Evolutionary conservation across 1,284 basidiomycete species (phyloP), one percentile per base, ranked within the genome.

Genomic region (Pseudozyma tsukubaensis): DNA sequence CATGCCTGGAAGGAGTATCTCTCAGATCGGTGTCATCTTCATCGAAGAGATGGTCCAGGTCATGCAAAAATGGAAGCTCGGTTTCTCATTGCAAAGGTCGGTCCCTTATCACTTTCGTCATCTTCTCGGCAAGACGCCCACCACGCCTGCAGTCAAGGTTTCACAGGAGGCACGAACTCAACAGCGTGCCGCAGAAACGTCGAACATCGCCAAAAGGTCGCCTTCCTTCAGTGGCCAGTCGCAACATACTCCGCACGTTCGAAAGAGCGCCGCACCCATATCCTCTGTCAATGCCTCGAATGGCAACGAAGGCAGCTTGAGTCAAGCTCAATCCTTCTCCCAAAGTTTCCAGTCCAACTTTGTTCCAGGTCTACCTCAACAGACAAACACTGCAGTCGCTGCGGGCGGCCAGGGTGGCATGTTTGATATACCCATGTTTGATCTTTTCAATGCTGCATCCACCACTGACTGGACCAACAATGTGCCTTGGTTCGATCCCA

Each of bases 61-160:
- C 36, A 73, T 73, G 71, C 61, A 68, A 18, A 68, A 73, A 44
- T 73, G 71, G 71, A 73, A 73, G 61, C 53, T 73, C 16, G 71
- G 60, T 4, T 53, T 43, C 0, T 73, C 71, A n/a, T 32, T 73
- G 19, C 71, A 68, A 18, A 42, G 71, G 9, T 40, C 36, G 3
- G 43, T 71, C n/a, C 61, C 68, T 16, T 58, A 51, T 19, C 68
- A 65, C 8, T 64, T 36, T n/a, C 58, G 61, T 5, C 49, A 59
- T 34, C 47, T 63, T 29, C 53, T 64, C 14, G 54, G 42, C 29
- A 58, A 54, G 32, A 18, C 55, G n/a, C 45, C 47, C 11, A 36
- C 34, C 14, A 24, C 54, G 3, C 36, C 40, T 32, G 21, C 44
- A 0, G 39, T 53, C 21, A 34, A 49, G 13, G 16, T 36, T 16